Evolutionary conservation across 805 yeast species (phyloP).

Genomic region (Priceomyces fermenticarens): DNA sequence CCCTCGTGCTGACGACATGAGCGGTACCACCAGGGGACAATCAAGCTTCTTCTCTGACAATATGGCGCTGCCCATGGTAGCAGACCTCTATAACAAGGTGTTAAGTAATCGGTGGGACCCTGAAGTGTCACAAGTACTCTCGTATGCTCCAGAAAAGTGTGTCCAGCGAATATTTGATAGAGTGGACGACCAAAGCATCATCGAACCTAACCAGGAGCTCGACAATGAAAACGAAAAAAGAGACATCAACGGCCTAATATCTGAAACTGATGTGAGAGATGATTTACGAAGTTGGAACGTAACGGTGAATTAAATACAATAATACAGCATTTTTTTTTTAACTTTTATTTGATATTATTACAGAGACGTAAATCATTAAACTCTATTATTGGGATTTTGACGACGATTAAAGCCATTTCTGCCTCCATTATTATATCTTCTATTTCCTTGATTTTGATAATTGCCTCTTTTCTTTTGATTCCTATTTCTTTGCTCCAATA

Average conservation of each 20-base stretch:
- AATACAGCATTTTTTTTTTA: too few relatives aligned
- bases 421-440: slow-evolving; percentile 8
- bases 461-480: slow-evolving; percentile 44
- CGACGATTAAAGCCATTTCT: slow-evolving; percentile 24
- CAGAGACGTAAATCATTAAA: neutral
- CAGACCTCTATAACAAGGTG: slow-evolving; percentile 49
- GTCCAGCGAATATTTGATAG: slow-evolving; percentile 72
- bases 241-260: slow-evolving; percentile 37
- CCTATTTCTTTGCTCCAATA: slow-evolving; percentile 48
- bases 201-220: slow-evolving; percentile 5
- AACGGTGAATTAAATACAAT: slow-evolving; percentile 1
- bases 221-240: slow-evolving; percentile 18
- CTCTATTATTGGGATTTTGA: slow-evolving; percentile 20
- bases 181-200: slow-evolving; percentile 32
- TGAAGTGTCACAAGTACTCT: slow-evolving; percentile 43
- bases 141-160: slow-evolving; percentile 63
- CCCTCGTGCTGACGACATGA: neutral
- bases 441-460: slow-evolving; percentile 21
- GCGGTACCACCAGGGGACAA: neutral
- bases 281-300: slow-evolving; percentile 36
- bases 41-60: neutral
- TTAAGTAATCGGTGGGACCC: slow-evolving; percentile 64
- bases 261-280: slow-evolving; percentile 32
- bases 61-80: slow-evolving; percentile 47
- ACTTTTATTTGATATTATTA: neutral